phyloP scores from a whole-genome alignment of 2,329 filamentous ascomycete genomes.

The Curvularia sp. region DNA sequence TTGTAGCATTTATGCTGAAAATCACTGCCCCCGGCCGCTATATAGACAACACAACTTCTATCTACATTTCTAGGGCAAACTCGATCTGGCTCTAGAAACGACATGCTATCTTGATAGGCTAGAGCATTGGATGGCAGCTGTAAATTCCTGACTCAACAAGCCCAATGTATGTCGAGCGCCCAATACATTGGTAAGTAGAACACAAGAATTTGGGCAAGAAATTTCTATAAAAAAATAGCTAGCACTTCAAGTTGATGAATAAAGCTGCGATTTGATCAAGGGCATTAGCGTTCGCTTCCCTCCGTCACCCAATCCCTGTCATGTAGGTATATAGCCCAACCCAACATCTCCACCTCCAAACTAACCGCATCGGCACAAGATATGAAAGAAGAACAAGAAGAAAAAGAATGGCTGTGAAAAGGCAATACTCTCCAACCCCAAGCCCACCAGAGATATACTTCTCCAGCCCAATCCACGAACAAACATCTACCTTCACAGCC shows the following conservation, averaged over 20 bases:
- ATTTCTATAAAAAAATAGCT: neutral
- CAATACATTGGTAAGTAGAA: neutral
- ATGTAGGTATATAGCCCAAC: slow-evolving; percentile 1
- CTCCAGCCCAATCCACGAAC: slow-evolving; percentile 57
- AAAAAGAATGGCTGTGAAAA: slow-evolving; percentile 42
- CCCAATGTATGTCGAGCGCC: neutral
- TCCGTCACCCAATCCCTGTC: slow-evolving; percentile 13
- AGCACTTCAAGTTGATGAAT: neutral
- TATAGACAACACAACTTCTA: too few species aligned
- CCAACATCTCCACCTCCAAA: slow-evolving; percentile 8
- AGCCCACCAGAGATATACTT: slow-evolving; percentile 48
- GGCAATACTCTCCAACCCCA: slow-evolving; percentile 32
- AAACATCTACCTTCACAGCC: slow-evolving; percentile 60
- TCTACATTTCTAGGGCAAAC: neutral
- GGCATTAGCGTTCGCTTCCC: neutral
- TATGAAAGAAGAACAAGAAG: neutral
- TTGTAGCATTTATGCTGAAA: neutral
- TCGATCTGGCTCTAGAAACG: neutral
- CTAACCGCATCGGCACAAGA: neutral
- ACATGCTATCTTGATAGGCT: neutral
- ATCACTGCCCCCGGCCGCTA: too few species aligned
- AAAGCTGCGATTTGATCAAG: neutral
- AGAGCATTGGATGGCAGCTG: neutral
- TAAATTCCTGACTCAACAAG: neutral
- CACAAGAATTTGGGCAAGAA: neutral